A percentile compares a stretch with the other conserved stretches of the same genome.
These are phyloP conservation scores for Hypoxylon sp. DNA, from an alignment of 2,329 filamentous ascomycete genomes.

Conservation along the genomic window DNA sequence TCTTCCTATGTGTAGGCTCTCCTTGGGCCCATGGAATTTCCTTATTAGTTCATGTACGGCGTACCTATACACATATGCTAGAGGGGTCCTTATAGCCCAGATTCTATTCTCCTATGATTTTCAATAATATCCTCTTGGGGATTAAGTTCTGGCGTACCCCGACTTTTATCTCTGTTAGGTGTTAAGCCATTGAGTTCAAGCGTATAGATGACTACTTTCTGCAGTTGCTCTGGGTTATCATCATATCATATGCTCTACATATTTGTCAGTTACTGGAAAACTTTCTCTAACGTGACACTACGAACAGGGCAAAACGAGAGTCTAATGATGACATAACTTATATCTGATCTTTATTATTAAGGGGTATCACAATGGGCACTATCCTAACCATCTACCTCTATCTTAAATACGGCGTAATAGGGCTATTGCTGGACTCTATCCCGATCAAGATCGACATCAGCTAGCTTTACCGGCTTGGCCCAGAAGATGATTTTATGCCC, in stretches of 20 bases:
- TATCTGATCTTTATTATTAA: constrained; percentile 22
- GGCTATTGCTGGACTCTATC: constrained; percentile 45
- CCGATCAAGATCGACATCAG: constrained; percentile 51
- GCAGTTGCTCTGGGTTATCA: not conserved
- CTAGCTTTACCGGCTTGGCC: constrained; percentile 48
- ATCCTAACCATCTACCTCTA: constrained; percentile 28
- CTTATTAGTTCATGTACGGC: not conserved
- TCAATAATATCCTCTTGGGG: not conserved
- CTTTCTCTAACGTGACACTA: not conserved
- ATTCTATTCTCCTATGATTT: not conserved
- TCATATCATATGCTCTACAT: not conserved
- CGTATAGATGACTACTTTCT: not conserved
- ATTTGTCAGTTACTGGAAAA: not conserved
- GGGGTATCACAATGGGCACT: constrained; percentile 32
- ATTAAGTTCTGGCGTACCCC: not conserved
- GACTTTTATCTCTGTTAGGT: not conserved
- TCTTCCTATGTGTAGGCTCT: too few species aligned
- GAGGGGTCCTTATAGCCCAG: not conserved
- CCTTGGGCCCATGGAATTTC: not conserved
- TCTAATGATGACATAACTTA: not conserved
- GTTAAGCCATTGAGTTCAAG: not conserved
- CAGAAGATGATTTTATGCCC: constrained; percentile 69
- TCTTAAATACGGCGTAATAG: constrained; percentile 9
- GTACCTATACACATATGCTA: not conserved
- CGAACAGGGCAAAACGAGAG: not conserved